These are phyloP conservation scores for Nakazawaea populi DNA, from an alignment of 805 yeast genomes.

Conservation along the genomic window DNA sequence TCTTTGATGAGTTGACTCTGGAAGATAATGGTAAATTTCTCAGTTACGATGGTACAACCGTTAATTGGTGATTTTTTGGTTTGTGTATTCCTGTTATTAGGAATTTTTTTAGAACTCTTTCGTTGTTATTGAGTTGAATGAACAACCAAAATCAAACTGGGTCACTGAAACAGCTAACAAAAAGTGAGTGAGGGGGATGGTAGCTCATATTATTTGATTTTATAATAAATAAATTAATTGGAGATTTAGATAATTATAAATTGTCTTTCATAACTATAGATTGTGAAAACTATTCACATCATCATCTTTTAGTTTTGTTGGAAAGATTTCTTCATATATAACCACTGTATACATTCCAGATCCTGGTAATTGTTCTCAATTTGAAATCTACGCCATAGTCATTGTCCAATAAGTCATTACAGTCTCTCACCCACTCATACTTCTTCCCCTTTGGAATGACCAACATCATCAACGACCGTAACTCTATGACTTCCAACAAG, in stretches of 20 bases:
- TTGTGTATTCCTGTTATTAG: too few species aligned
- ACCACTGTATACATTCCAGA: slow-evolving; percentile 51
- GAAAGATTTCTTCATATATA: neutral
- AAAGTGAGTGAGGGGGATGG: too few species aligned
- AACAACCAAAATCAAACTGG: too few species aligned
- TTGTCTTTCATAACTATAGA: too few species aligned
- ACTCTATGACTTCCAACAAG: slow-evolving; percentile 57
- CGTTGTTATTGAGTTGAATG: too few species aligned
- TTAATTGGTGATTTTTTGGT: neutral
- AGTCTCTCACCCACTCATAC: slow-evolving; percentile 56
- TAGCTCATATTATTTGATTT: too few species aligned
- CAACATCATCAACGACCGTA: slow-evolving; percentile 42
- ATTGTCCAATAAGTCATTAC: slow-evolving; percentile 49
- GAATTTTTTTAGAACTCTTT: too few species aligned
- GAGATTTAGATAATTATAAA: too few species aligned
- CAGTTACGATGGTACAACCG: slow-evolving; percentile 12
- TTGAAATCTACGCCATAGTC: slow-evolving; percentile 32
- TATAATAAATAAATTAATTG: too few species aligned
- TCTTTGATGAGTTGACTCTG: slow-evolving; percentile 7
- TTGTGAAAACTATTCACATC: too few species aligned
- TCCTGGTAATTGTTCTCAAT: slow-evolving; percentile 43
- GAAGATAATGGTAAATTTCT: slow-evolving; percentile 14
- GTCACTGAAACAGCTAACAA: too few species aligned
- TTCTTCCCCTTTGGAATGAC: slow-evolving; percentile 45
- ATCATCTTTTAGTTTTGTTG: too few species aligned